phyloP scores from a whole-genome alignment of 2,329 filamentous ascomycete genomes.

The Neurospora sp. region DNA sequence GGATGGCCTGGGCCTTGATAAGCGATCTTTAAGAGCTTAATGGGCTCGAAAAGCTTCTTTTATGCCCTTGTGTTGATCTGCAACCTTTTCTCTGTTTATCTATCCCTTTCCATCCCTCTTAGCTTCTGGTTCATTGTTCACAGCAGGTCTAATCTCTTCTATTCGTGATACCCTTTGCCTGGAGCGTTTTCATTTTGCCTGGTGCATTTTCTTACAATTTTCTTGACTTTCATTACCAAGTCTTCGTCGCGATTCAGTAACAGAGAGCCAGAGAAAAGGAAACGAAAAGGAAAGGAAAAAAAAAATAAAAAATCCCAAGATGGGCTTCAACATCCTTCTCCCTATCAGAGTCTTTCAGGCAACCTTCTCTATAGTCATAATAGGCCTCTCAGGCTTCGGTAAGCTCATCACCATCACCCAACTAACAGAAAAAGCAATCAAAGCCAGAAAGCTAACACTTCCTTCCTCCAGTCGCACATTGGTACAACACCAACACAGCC shows the following conservation, averaged over 20 bases:
- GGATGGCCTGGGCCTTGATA: not conserved
- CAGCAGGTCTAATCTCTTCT: constrained; percentile 4
- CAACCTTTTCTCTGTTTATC: constrained; percentile 6
- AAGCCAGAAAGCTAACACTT: constrained; percentile 1
- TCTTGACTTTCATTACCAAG: not conserved
- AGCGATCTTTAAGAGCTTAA: not conserved
- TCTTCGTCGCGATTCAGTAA: not conserved
- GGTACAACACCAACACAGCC: constrained; percentile 47
- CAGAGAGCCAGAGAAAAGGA: not conserved
- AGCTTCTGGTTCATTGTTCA: constrained; percentile 1
- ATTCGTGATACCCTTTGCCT: constrained; percentile 15
- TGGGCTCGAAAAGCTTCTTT: constrained; percentile 5
- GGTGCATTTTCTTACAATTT: constrained; percentile 15
- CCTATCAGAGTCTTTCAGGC: constrained; percentile 36
- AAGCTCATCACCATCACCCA: constrained; percentile 7
- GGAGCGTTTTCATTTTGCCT: constrained; percentile 12
- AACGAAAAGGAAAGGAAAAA: not conserved
- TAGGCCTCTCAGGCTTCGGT: constrained; percentile 42
- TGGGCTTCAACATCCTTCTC: constrained; percentile 31
- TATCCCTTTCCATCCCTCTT: constrained; percentile 1
- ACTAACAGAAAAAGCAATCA: constrained; percentile 11
- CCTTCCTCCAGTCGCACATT: constrained; percentile 41
- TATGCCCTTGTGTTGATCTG: constrained; percentile 4
- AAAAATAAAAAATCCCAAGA: constrained; percentile 19
- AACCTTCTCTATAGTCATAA: constrained; percentile 33